Base-by-base conservation (phyloP, 371 early-diverging fungal genomes). In the Phascolomyces articulosus region DNA sequence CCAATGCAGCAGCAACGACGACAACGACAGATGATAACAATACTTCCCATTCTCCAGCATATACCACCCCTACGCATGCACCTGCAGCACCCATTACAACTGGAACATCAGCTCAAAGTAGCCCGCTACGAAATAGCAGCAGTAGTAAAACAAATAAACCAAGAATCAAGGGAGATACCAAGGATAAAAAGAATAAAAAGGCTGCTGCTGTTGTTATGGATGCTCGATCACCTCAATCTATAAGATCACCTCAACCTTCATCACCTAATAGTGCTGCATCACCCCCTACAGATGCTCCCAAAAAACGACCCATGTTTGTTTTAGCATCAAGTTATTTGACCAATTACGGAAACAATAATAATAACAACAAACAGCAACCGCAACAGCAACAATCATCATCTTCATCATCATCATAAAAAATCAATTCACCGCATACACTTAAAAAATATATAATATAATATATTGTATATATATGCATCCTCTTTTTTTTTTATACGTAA, bases 241-340 rank as follows among this genome's bases (percentile, higher is more conserved):
- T 49, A 16, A 23, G 49, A 18, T 51, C 63, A 55, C 49, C 59
- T 3, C 44, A 48, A 16, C 28, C 67, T 7, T 10, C 63, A 13
- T 41, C 59, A 1, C 62, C 69, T 18, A 23, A 41, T 20, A 57
- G 18, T 49, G 26, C 28, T 49, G 31, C 60, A 40, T 34, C 60
- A 11, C 48, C 64, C 20, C 53, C 69, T 13, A 20, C 59, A 23
- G 48, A 57, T 15, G 47, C 65, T 40, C 40, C 65, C 31, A 69
- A 58, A 21, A 40, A 49, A 24, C 57, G 65, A 18, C 65, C 51
- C 21, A 69, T 69, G 69, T 69, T 69, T 57, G 69, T 69, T 18
- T 62, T 69, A 7, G 69, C 69, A 16, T 69, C 69, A 20, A 55
- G 60, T 40, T 69, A 69, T 47, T 60, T 69, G 15, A 49, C 51